Percentiles rank a stretch among this genome's conserved stretches.
Conservation (phyloP, 2,329 filamentous ascomycete species). For the Exophiala xenobiotica region DNA sequence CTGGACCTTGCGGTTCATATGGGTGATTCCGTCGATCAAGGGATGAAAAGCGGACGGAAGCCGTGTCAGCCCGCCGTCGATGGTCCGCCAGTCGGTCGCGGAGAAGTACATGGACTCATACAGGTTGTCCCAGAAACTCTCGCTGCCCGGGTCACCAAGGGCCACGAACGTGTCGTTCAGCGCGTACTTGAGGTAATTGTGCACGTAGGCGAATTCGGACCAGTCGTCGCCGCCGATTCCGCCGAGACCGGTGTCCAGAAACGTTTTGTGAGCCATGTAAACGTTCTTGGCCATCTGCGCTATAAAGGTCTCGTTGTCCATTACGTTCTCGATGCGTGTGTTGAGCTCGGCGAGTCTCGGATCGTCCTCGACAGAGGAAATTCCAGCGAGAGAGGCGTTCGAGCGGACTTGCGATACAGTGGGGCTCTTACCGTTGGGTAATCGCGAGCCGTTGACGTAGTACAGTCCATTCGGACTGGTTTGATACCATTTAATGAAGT, state of each 20-base stretch:
- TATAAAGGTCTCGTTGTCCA: constrained; percentile 17
- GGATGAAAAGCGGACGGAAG: constrained; percentile 64
- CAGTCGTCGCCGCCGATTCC: constrained; percentile 51
- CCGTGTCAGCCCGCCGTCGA: constrained; percentile 60
- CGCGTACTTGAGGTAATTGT: constrained; percentile 54
- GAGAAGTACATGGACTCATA: constrained; percentile 62
- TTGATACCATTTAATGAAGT: constrained; percentile 47
- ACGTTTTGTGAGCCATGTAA: constrained; percentile 55
- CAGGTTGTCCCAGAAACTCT: constrained; percentile 47
- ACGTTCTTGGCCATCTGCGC: constrained; percentile 23
- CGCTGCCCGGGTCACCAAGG: constrained; percentile 40
- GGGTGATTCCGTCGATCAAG: constrained; percentile 57
- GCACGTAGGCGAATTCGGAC: constrained; percentile 60
- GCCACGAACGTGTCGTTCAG: constrained; percentile 55
- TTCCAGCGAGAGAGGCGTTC: constrained; percentile 43
- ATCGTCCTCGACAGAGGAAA: constrained; percentile 10
- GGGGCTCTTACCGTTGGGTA: constrained; percentile 55
- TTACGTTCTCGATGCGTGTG: constrained; percentile 7
- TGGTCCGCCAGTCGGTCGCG: constrained; percentile 62
- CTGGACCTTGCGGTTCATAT: constrained; percentile 58
- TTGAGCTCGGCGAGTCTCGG: constrained; percentile 8
- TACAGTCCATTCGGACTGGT: constrained; percentile 53
- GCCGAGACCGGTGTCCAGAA: constrained; percentile 51
- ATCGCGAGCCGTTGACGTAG: constrained; percentile 49
- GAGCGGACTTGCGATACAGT: constrained; percentile 49